Evolutionary conservation across 2,329 filamentous ascomycete species (phyloP).

Genomic region (Xylariales sp.): DNA sequence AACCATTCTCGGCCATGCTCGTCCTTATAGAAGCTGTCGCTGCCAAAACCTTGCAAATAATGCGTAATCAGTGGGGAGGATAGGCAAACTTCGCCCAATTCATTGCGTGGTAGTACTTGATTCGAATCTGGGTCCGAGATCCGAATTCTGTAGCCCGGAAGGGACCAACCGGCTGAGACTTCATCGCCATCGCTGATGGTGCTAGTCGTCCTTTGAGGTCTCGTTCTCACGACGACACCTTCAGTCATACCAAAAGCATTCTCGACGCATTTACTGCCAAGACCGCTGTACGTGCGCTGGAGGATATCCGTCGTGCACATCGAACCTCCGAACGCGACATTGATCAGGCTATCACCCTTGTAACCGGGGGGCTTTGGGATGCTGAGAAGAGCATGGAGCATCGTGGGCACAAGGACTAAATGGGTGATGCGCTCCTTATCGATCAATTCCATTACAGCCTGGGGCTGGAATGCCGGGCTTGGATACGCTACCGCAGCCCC

Average conservation of each 20-base stretch:
- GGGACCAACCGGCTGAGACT: slow-evolving; percentile 1
- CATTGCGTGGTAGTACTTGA: neutral
- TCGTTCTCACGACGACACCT: neutral
- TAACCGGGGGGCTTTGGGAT: neutral
- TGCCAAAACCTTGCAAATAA: neutral
- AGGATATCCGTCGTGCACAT: slow-evolving; percentile 1
- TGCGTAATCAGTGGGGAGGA: neutral
- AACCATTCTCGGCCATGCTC: slow-evolving; percentile 3
- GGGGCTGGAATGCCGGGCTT: slow-evolving; percentile 2
- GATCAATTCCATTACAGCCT: slow-evolving; percentile 1
- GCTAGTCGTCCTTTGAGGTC: neutral
- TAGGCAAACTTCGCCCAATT: neutral
- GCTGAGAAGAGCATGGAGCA: slow-evolving; percentile 1
- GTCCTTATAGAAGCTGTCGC: slow-evolving; percentile 4
- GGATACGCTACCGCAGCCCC: slow-evolving; percentile 3
- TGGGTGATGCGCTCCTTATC: neutral
- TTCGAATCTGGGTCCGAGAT: slow-evolving; percentile 2
- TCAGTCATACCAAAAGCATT: slow-evolving; percentile 5
- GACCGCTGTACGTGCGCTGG: neutral
- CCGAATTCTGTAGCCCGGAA: neutral
- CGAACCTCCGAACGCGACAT: slow-evolving; percentile 1
- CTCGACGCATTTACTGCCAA: neutral
- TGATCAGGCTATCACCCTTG: neutral
- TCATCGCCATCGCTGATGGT: slow-evolving; percentile 1
- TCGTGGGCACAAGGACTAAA: slow-evolving; percentile 1